Evolutionary conservation across 1,284 basidiomycete species (phyloP), one percentile per base, ranked within the genome.

Genomic region (Fomitopsis schrenkii): DNA sequence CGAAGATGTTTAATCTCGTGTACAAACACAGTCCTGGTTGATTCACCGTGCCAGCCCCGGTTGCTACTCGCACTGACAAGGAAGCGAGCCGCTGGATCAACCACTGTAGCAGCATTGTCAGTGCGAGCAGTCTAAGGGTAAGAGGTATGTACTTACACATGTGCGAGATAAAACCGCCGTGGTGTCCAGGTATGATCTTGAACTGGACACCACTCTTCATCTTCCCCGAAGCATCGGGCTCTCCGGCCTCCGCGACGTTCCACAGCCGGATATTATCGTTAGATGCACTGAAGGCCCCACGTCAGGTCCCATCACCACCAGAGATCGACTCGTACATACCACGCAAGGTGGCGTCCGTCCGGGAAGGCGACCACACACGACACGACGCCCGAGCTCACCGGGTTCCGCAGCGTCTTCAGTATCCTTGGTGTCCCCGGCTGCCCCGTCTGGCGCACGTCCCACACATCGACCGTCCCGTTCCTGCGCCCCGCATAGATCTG

Each of bases 101-200:
- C 82, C 64, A 96, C 95, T 97, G 70, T 1, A 14, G n/a, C 7
- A 19, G n/a, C 57, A 40, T 10, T 14, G 9, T 33, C 2, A 38
- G 36, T 55, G 52, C 63, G 58, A 52, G 62, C 58, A 63, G 38
- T 58, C 59, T 60, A 62, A 33, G 59, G 33, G 22, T 28, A 36
- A 35, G 38, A 59, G 8, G 28, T 57, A 44, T 22, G 35, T 53
- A 41, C 54, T 12, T 63, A 96, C 94, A 74, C 85, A 97, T 92
- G 67, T 92, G 90, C 5, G 94, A 97, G 17, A 98, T 85, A 63
- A 89, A 92, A 1, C 95, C 96, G 35, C 96, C 95, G 75, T 98
- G 94, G 76, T 98, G 96, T 0, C 97, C 97, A 5, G 95, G 92
- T 42, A 99, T 93, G 64, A 98, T 97, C 75, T 95, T 95, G 82